Conservation (phyloP, 2,329 filamentous ascomycete species). For the Beauveria sp. region DNA sequence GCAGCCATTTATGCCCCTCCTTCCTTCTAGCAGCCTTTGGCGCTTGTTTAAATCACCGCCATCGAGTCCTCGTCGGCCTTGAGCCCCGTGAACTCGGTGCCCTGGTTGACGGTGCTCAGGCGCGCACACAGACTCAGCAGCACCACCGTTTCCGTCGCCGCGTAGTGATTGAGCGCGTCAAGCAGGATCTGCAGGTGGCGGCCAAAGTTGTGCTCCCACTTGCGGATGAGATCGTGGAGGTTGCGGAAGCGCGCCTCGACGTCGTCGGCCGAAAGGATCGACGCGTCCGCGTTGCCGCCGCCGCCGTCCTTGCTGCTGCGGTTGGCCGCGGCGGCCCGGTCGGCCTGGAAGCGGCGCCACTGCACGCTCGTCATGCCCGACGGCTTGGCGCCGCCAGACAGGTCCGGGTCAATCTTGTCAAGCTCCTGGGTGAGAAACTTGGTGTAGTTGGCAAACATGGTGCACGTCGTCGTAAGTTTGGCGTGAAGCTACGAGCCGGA, state of each 20-base stretch:
- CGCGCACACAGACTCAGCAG: conserved; percentile 80
- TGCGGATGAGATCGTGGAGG: conserved; percentile 77
- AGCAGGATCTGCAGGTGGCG: conserved; percentile 87
- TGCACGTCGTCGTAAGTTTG: conserved; percentile 93
- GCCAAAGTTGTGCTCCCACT: conserved; percentile 91
- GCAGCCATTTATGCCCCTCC: not conserved
- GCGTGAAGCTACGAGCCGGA: conserved; percentile 68
- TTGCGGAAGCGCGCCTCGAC: conserved; percentile 55
- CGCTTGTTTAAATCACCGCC: not conserved
- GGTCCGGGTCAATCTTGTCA: conserved; percentile 73
- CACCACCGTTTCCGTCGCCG: conserved; percentile 93
- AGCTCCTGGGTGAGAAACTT: conserved; percentile 79
- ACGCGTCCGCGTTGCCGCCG: conserved; percentile 21
- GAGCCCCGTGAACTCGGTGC: conserved; percentile 55
- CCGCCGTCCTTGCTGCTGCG: conserved; percentile 17
- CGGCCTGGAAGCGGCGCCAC: conserved; percentile 50
- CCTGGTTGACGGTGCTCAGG: conserved; percentile 73
- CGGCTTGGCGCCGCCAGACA: conserved; percentile 53
- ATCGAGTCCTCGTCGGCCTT: conserved; percentile 47
- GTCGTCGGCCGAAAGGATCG: conserved; percentile 25
- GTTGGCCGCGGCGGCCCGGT: conserved; percentile 33
- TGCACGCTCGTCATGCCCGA: conserved; percentile 52
- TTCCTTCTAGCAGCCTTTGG: not conserved
- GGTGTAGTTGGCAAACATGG: conserved; percentile 86
- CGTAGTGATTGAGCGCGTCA: conserved; percentile 93